Conservation (phyloP, 2,329 filamentous ascomycete genomes). For the Aspergillus sp. region DNA sequence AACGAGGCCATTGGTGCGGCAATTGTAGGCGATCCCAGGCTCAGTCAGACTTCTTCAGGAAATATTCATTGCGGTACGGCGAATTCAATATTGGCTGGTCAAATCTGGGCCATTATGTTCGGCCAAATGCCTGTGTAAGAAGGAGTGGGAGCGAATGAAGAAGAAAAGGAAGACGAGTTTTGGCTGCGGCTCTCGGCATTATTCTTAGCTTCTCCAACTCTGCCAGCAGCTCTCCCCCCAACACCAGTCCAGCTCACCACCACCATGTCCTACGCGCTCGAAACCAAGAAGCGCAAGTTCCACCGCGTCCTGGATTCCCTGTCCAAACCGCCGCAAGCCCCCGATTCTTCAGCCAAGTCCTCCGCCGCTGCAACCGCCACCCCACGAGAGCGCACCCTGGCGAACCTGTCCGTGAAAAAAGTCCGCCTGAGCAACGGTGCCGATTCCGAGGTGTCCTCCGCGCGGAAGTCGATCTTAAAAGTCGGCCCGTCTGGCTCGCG, state of each 20-base stretch:
- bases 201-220: no score
- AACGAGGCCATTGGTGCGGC: constrained; percentile 22
- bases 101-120: no score
- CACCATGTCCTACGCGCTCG: constrained; percentile 36
- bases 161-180: no score
- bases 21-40: neutral
- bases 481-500: constrained; percentile 17
- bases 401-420: constrained; percentile 25
- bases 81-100: no score
- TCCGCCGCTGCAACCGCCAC: constrained; percentile 12
- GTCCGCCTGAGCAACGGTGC: constrained; percentile 22
- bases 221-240: no score
- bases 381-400: constrained; percentile 15
- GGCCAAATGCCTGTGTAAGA: no score
- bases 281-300: constrained; percentile 40
- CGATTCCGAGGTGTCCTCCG: constrained; percentile 11
- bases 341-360: constrained; percentile 13
- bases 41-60: neutral
- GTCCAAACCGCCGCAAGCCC: constrained; percentile 20
- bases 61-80: no score
- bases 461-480: constrained; percentile 18
- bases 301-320: constrained; percentile 38
- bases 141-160: no score
- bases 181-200: no score
- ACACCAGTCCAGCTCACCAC: no score